phyloP scores from a whole-genome alignment of 495 filamentous ascomycete genomes.

The Tetracladium setigerum region DNA sequence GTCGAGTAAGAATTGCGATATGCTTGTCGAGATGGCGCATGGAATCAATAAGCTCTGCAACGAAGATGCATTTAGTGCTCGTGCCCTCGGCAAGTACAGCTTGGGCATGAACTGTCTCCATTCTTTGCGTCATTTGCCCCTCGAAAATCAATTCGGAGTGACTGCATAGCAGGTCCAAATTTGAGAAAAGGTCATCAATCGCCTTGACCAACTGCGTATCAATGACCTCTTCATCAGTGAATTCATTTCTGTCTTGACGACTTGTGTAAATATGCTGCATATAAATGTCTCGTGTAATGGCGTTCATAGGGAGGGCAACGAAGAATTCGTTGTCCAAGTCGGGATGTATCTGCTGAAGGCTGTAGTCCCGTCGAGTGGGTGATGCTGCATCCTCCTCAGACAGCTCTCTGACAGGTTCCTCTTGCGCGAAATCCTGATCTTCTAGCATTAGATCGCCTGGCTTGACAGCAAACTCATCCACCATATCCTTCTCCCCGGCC shows the following conservation, averaged over 20 bases:
- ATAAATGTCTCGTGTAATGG: slow-evolving; percentile 16
- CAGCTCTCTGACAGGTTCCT: background rate
- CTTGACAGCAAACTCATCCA: background rate
- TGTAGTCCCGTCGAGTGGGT: background rate
- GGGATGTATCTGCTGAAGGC: background rate
- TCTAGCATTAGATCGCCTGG: too few relatives aligned
- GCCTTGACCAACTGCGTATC: slow-evolving; percentile 4
- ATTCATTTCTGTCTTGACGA: slow-evolving; percentile 4
- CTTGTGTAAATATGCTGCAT: slow-evolving; percentile 4
- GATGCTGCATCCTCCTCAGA: too few relatives aligned
- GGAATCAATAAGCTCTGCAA: slow-evolving; percentile 10
- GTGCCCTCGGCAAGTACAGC: slow-evolving; percentile 18
- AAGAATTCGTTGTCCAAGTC: slow-evolving; percentile 8
- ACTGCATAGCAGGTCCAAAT: slow-evolving; percentile 12
- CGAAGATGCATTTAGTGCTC: slow-evolving; percentile 23
- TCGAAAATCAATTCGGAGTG: slow-evolving; percentile 14
- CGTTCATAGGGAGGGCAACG: slow-evolving; percentile 16
- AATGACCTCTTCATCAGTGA: slow-evolving; percentile 8
- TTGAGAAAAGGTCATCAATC: slow-evolving; percentile 17
- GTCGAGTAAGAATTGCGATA: slow-evolving; percentile 13
- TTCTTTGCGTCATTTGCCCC: slow-evolving; percentile 11
- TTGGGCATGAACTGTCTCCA: background rate
- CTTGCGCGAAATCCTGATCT: background rate
- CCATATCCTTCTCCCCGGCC: too few relatives aligned
- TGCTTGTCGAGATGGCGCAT: slow-evolving; percentile 6